Base-by-base conservation (phyloP, 345 rosid species). In the Brassica nigra region DNA sequence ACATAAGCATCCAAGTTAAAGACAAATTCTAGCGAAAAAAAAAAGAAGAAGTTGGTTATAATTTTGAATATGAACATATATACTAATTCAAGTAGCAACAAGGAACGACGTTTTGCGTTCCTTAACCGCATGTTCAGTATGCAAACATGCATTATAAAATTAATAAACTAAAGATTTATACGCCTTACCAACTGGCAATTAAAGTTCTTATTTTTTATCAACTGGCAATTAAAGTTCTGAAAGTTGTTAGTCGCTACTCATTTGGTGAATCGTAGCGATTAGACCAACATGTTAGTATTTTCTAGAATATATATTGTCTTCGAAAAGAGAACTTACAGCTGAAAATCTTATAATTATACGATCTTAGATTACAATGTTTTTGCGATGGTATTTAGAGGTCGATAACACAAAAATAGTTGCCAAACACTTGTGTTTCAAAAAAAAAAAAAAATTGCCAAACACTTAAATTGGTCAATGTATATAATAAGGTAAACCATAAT, bases 51-150 rank as follows among this genome's bases (percentile, higher is more conserved):
- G 42, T 73, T 59, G 5, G 78, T 73, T 37, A 37, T 15, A 54
- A 2, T 52, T 49, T 27, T 54, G 66, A 44, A 72, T 29, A 59
- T 54, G 5, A 31, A 39, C 27, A 62, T 23, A 39, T 39, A 79
- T 66, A 67, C 27, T 79, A 79, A 61, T 79, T 73, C 78, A 73
- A 61, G 58, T 74, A 73, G 65, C 42, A 62, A 11, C 82, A 68
- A 59, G 14, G 55, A 61, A 10, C 27, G 39, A 79, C 74, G 70
- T 79, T 73, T 33, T 73, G 69, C 30, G 57, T 73, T 67, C 57
- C 65, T 33, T n/a, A 12, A 79, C 82, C 74, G 23, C 70, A 74
- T 74, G 70, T 74, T 73, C 57, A 3, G 49, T 58, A 44, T 44
- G 69, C 62, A 55, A 28, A 55, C 58, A 71, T 37, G 62, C 67